phyloP scores from a whole-genome alignment of 1,284 basidiomycete genomes.

The Puccinia coronata region DNA sequence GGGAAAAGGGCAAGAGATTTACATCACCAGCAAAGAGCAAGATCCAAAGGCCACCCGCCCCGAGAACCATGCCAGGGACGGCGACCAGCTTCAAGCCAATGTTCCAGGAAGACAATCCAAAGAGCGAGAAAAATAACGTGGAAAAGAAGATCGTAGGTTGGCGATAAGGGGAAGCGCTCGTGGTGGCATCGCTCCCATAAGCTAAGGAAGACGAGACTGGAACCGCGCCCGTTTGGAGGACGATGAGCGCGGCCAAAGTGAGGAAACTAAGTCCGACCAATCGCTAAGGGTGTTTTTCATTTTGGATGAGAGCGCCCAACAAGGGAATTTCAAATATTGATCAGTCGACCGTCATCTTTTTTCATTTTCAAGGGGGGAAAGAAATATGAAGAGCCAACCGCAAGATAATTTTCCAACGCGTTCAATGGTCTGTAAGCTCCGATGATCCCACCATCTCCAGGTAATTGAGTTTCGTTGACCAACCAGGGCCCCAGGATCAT shows the following conservation, averaged over 20 bases:
- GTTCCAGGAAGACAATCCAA: constrained; percentile 29
- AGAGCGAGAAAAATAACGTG: constrained; percentile 20
- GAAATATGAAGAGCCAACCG: too few relatives aligned
- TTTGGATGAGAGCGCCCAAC: too few relatives aligned
- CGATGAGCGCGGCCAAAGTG: constrained; percentile 16
- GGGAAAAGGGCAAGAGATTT: not conserved
- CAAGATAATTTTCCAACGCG: constrained; percentile 29
- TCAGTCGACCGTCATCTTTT: too few relatives aligned
- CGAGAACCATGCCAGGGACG: not conserved
- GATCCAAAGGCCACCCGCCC: constrained; percentile 9
- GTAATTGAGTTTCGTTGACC: not conserved
- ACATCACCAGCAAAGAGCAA: constrained; percentile 32
- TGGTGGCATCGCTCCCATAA: not conserved
- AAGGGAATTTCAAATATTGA: too few relatives aligned
- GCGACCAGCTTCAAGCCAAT: constrained; percentile 21
- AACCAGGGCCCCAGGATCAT: constrained; percentile 20
- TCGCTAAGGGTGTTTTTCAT: not conserved
- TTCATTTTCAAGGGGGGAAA: too few relatives aligned
- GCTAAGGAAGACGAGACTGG: constrained; percentile 25
- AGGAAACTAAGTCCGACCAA: constrained; percentile 31
- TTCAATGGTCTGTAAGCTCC: constrained; percentile 15
- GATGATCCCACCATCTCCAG: not conserved
- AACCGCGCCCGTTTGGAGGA: constrained; percentile 32
- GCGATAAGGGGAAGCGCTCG: constrained; percentile 17
- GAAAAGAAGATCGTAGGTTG: constrained; percentile 35